Conservation (phyloP, 1,139 yeast genomes). For the Hemisphaericaspora xylanilytica region DNA sequence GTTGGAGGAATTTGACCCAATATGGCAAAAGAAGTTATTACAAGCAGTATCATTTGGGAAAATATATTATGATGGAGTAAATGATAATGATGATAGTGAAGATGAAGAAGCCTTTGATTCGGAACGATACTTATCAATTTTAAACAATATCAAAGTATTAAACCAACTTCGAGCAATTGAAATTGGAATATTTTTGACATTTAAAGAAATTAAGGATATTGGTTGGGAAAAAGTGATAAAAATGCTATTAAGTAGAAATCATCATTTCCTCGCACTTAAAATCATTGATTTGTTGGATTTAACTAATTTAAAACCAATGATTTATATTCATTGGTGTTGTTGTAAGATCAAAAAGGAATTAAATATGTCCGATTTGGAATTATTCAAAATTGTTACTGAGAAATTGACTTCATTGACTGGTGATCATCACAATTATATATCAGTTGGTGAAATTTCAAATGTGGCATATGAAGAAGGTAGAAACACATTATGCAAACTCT, state of each 20-base stretch:
- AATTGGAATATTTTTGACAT: conserved; percentile 69
- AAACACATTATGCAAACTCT: conserved; percentile 56
- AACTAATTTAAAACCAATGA: conserved; percentile 46
- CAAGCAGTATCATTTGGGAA: conserved; percentile 89
- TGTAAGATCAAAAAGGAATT: conserved; percentile 58
- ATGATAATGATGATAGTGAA: conserved; percentile 15
- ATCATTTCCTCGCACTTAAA: conserved; percentile 63
- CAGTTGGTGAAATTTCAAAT: conserved; percentile 64
- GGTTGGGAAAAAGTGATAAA: conserved; percentile 57
- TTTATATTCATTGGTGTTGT: conserved; percentile 83
- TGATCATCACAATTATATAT: conserved; percentile 31
- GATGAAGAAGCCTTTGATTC: conserved; percentile 41
- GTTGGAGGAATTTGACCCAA: conserved; percentile 68
- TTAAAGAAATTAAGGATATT: conserved; percentile 46
- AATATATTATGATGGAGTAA: conserved; percentile 45
- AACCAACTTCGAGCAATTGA: conserved; percentile 65
- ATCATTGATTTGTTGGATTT: conserved; percentile 53
- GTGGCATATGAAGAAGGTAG: conserved; percentile 87
- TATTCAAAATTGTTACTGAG: conserved; percentile 49
- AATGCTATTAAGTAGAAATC: conserved; percentile 57
- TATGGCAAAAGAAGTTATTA: conserved; percentile 76
- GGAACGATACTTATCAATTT: conserved; percentile 57
- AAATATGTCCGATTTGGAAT: conserved; percentile 55
- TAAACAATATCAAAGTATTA: conserved; percentile 62
- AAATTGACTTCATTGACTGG: conserved; percentile 34